Base-by-base conservation (phyloP, 169 alveolate species). In the Neospora caninum region DNA sequence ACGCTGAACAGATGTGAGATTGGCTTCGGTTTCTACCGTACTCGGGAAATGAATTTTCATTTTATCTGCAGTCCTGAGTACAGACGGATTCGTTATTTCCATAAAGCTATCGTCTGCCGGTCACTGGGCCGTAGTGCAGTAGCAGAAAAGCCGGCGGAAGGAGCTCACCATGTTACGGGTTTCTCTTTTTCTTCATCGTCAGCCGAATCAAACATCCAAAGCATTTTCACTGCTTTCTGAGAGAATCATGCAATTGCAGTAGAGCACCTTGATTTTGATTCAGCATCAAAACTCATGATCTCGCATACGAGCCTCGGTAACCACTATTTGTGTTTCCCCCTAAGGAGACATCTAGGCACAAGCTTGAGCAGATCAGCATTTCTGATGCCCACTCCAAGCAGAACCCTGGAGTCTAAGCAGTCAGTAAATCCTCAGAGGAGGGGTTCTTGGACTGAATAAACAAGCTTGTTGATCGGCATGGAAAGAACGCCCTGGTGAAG, bases 151-250 rank as follows among this genome's bases (percentile, higher is more conserved):
- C 58, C 58, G 16, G 58, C 18, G 58, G 27, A 20, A 31, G 69
- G 41, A 82, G 7, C 89, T 82, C 67, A 82, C 93, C 93, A 89
- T 34, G 93, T 89, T n/a, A 89, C 78, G 49, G 69, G 93, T 45
- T 49, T 41, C 54, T 89, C 93, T 29, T 54, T 36, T 41, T 67
- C 93, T 31, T 78, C 73, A 38, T 34, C 69, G 29, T 89, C 93
- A 18, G 93, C 83, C 29, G 93, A 25, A 9, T 67, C 73, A 38
- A 20, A 67, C 36, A 42, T 34, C 93, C 93, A 89, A 36, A 89
- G 43, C 67, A 41, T 78, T 9, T 53, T 42, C 80, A 89, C 93
- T 13, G 93, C 93, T 73, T 20, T 82, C 89, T 82, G 89, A 34
- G 27, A 34, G 83, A 31, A 18, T 70, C 29, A 27, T 27, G n/a